These are phyloP conservation scores for Astrothelium subdiscretum DNA, from an alignment of 495 filamentous ascomycete genomes.

Conservation along the genomic window DNA sequence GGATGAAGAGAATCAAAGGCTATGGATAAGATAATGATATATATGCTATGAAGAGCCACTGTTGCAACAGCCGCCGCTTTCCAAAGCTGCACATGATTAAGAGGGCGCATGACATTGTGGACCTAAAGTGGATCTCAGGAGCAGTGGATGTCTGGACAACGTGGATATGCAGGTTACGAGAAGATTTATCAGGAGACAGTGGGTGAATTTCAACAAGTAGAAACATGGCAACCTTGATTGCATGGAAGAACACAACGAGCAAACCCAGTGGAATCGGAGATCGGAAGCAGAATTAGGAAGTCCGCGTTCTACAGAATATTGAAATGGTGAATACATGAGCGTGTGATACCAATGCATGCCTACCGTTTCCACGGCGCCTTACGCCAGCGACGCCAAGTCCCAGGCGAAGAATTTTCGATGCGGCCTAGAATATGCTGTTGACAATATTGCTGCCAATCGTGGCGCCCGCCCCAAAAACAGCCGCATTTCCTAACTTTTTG, in stretches of 20 bases:
- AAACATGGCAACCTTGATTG: no score
- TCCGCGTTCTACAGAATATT: background rate
- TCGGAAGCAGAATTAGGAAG: background rate
- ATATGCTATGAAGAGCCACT: no score
- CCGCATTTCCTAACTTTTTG: conserved; percentile 58
- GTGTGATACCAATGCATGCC: background rate
- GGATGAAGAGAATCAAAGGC: no score
- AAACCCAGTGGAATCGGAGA: background rate
- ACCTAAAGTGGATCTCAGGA: background rate
- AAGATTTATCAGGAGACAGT: background rate
- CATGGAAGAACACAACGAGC: background rate
- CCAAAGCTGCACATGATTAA: background rate
- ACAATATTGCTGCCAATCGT: conserved; percentile 88
- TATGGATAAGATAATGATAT: no score
- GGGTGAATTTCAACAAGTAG: no score
- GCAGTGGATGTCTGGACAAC: background rate
- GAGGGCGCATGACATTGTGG: background rate
- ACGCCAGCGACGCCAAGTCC: no score
- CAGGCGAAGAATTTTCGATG: no score
- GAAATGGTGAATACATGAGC: background rate
- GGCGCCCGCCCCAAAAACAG: conserved; percentile 56
- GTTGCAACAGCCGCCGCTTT: background rate
- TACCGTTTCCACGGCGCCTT: background rate
- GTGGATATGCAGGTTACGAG: background rate
- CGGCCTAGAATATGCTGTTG: conserved; percentile 70